Evolutionary conservation across 768 basidiomycete genomes (phyloP), one percentile per base, ranked within the genome.

Genomic region (Termitomyces heimii): DNA sequence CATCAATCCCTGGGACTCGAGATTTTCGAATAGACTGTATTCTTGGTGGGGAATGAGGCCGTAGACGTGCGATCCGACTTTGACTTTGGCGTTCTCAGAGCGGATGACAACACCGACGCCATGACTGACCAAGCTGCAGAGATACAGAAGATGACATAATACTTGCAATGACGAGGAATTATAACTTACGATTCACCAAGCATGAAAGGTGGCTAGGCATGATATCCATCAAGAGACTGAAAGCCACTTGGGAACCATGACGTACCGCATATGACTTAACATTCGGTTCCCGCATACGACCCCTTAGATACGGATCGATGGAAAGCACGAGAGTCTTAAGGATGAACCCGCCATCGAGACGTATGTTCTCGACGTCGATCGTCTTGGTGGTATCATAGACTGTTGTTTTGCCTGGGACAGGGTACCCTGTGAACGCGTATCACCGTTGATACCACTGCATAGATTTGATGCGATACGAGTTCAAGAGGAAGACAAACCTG

Each of bases 301-400:
- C 66, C 22, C 75, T 59, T 67, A 78, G 60, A 62, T 77, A 77
- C 1, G 77, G 75, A 56, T 79, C 78, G 39, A 78, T 62, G 0
- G 76, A 76, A 5, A 80, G 63, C 1, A 72, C 73, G 16, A 85
- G 72, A 0, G 74, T 74, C 66, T 84, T 85, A 61, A 82, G 45
- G 8, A 85, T 63, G 54, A 82, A 63, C 0, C 79, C 78, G 0
- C 79, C 78, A 20, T 80, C 66, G 42, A 82, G 65, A 1, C 74
- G 65, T 0, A 73, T 74, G 29, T 63, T 75, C 18, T 82, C 78
- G 20, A 77, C 62, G 60, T 85, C 83, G 62, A 85, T 83, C 0
- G 69, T 75, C 54, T 75, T 63, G 0, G 68, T 74, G 4, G 56
- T 67, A 56, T 83, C 80, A 57, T 79, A 74, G 0, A 76, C 62